Evolutionary conservation across 352 stramenopile species (phyloP).

Genomic region (Phytophthora pistaciae): DNA sequence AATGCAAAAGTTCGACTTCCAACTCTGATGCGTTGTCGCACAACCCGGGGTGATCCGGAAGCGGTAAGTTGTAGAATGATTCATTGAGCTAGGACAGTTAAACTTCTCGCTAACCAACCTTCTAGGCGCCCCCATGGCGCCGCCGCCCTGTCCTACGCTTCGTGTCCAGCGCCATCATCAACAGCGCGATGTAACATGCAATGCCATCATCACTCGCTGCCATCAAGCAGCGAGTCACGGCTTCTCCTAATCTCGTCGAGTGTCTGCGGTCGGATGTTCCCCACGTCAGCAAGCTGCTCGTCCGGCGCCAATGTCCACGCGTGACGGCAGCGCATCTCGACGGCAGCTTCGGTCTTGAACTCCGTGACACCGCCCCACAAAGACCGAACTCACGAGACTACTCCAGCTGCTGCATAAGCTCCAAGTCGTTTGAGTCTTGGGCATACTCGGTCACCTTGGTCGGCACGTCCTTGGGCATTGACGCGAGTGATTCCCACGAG

Average conservation of each 20-base stretch:
- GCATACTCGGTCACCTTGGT: slow-evolving; percentile 1
- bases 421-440: background rate
- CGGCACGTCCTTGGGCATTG: slow-evolving; percentile 1
- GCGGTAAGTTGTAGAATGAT: no score
- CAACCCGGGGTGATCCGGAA: no score
- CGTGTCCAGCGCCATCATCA: slow-evolving; percentile 4
- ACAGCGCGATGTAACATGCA: background rate
- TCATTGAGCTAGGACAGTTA: no score
- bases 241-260: background rate
- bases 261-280: background rate
- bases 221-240: slow-evolving; percentile 1
- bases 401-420: background rate
- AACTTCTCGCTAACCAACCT: no score
- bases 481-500: slow-evolving; percentile 2
- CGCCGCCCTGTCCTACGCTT: slow-evolving; percentile 1
- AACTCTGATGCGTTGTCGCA: no score
- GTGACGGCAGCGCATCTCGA: background rate
- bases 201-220: background rate
- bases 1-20: no score
- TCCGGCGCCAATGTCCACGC: background rate
- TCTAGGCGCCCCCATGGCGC: background rate
- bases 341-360: slow-evolving; percentile 1
- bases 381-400: background rate
- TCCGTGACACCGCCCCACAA: slow-evolving; percentile 2
- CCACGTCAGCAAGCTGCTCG: background rate